Base-by-base conservation (phyloP, 805 yeast genomes). In the Monosporozyma siamensis region DNA sequence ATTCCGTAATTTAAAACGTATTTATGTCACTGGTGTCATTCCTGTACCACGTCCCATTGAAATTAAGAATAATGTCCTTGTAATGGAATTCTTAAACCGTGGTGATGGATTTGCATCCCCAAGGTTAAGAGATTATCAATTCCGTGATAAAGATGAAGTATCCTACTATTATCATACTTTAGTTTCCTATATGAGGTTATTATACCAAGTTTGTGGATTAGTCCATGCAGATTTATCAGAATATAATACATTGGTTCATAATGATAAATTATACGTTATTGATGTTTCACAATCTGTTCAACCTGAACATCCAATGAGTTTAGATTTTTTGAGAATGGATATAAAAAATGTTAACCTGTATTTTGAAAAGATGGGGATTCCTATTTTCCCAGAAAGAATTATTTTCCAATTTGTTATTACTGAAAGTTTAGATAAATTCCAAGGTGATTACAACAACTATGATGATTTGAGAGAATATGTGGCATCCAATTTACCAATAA, bases 241-340 rank as follows among this genome's bases (percentile, higher is more conserved):
- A 63, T 92, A 92, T 67, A 92, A 92, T 60, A 75, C 88, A 2
- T 82, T 92, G 42, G 84, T 92, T 18, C 97, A 90, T 56, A 61
- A 84, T 6, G 80, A 74, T 26, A 75, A 77, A 56, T 67, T 92
- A 23, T 88, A 83, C 64, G 84, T 92, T 44, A 85, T 92, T 52
- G 99, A 92, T 66, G 99, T 92, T 9, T 89, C 97, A 1, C 99
- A 92, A 61, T 80, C 94, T 30, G 97, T 92, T 20, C 97, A 92
- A 61, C 97, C 96, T 8, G 96, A 88, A 53, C 99, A 92, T 64
- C 97, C 96, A 9, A 87, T 87, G 87, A 83, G 95, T 34, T 70
- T 92, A 50, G 97, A 92, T 61, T 92, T 92, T 59, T 66, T 92
- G 46, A 71, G 99, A 58, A 92, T 92, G 98, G 99, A 92, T 65